phyloP scores from a whole-genome alignment of 805 yeast genomes.

The Barnettozyma californica region DNA sequence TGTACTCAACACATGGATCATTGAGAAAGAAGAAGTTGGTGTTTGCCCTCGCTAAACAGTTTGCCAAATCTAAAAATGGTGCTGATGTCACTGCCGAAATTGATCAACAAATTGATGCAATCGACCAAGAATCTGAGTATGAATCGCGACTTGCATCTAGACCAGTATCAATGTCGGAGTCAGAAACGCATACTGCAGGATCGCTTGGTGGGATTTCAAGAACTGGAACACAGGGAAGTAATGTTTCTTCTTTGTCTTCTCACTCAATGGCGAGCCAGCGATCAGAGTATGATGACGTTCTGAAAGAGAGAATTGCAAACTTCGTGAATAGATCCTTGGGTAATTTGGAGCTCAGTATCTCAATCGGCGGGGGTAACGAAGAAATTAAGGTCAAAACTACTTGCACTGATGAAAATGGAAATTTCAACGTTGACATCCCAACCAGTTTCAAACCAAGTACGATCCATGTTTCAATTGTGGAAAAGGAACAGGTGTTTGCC shows the following conservation, averaged over 20 bases:
- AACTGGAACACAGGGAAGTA: conserved; percentile 8
- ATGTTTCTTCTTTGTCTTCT: conserved; percentile 4
- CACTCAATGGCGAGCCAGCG: conserved; percentile 2
- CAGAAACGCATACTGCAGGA: background rate
- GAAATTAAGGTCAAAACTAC: conserved; percentile 30
- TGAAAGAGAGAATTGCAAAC: conserved; percentile 62
- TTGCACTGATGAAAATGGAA: conserved; percentile 62
- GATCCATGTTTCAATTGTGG: conserved; percentile 43
- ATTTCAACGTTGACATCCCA: conserved; percentile 47
- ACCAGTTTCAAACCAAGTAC: conserved; percentile 59
- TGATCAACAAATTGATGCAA: conserved; percentile 31
- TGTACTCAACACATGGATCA: conserved; percentile 61
- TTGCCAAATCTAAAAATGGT: conserved; percentile 38
- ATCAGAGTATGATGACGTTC: conserved; percentile 37
- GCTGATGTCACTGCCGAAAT: conserved; percentile 29
- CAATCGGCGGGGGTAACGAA: conserved; percentile 43
- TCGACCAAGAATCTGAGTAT: conserved; percentile 22
- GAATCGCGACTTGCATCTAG: conserved; percentile 3
- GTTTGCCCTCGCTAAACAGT: conserved; percentile 61
- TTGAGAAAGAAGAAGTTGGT: conserved; percentile 67
- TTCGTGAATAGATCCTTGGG: conserved; percentile 68
- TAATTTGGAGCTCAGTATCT: conserved; percentile 46
- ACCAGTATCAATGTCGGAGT: background rate
- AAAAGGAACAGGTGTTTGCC: conserved; percentile 42
- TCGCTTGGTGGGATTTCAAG: background rate